Base-by-base conservation (phyloP, 208 protist species). In the Phytomonas francai region DNA sequence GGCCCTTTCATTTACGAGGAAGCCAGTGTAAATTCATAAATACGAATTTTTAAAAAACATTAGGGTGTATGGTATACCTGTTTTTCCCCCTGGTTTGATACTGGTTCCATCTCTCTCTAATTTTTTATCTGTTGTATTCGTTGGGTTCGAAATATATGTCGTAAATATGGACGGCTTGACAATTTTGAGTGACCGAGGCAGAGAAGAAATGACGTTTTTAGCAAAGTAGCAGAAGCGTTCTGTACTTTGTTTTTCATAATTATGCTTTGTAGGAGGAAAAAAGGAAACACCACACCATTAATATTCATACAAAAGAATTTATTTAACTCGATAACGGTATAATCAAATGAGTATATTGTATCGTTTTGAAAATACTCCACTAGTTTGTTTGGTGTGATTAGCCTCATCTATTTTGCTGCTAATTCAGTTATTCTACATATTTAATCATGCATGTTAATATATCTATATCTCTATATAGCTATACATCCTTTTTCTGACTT, bases 401-500 rank as follows among this genome's bases (percentile, higher is more conserved):
- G 39, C 42, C 22, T 25, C 61, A 34, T n/a, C 61, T 49, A 33
- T 45, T 42, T 30, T 65, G 33, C 16, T 36, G 33, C 33, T 36
- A 36, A 36, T 36, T 36, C 8, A 11, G 3, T 8, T 36, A 3
- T 36, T 59, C 56, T 27, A 27, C 49, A 56, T 59, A 27, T 31
- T 30, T 30, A 14, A 59, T 14, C 9, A 59, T 31, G 56, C 3
- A 30, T 9, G n/a, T 59, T 59, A 27, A 59, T 31, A 36, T 36
- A 36, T 3, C 3, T 36, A 36, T 36, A 36, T 36, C 3, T 36
- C 3, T 36, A 36, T 36, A 36, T 36, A 11, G 33, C 32, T 25
- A 63, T n/a, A 63, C 32, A 25, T n/a, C 25, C 14, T n/a, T 63
- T 65, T 65, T 56, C 32, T 8, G 9, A 59, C 29, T 32, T 59